Evolutionary conservation across 257 asterid species (phyloP), one percentile per base, ranked within the genome.

Genomic region (Nicotiana tomentosiformis): DNA sequence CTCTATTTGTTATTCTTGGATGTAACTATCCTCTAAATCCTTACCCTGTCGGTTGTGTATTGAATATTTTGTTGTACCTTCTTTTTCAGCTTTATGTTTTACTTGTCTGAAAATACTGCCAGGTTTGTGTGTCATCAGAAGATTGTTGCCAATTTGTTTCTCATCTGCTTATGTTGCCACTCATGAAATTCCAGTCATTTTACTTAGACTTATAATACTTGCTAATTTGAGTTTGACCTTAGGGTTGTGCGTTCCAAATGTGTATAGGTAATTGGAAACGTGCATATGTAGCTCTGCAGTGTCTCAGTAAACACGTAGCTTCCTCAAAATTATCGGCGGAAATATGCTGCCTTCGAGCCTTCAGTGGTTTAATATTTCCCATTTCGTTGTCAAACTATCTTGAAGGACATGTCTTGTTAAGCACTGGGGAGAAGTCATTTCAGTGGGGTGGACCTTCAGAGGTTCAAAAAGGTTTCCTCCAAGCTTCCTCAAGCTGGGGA

Each of bases 261-360:
- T 87, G 77, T 80, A 60, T 87, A 94, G 99, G 98, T 82, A 91
- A 94, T 86, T 96, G 95, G 94, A 92, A 88, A 85, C 98, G 98
- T 65, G 93, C 98, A 69, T 80, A 87, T 84, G 87, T 91, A 85
- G 97, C 96, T 87, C 83, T 96, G 90, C 90, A 91, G 83, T 95
- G 93, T 88, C 95, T 96, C 67, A 87, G 79, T 29, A 87, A 91
- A 87, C 89, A 89, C 83, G 86, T 93, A 82, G 78, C 86, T 81
- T 88, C 91, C 83, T 72, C 79, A 78, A 87, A 83, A 69, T 77
- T 78, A 77, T 86, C 87, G 43, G 82, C 70, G 66, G 85, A 84
- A 87, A 84, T 82, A 76, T 77, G 81, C 62, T 85, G 88, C 83
- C 87, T 60, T 77, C 85, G 68, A 77, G 86, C 82, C 80, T 84